Evolutionary conservation across 192 early-diverging fungal genomes (phyloP), one percentile per base, ranked within the genome.

Genomic region (Podila epicladia): DNA sequence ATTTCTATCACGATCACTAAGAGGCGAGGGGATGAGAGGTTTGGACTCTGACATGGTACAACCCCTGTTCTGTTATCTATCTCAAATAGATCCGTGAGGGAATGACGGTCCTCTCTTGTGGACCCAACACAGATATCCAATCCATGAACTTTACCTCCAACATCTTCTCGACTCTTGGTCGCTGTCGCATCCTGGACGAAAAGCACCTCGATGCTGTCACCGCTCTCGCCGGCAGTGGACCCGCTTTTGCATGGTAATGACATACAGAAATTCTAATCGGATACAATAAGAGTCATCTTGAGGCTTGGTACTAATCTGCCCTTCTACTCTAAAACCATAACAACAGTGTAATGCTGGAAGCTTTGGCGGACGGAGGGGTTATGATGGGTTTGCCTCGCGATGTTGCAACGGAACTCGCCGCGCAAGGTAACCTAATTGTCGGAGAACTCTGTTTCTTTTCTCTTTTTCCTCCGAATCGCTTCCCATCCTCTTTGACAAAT

Each of bases 311-410:
- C 19, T 24, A 12, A 32, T 69, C 11, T 60, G 7, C 22, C 15
- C 20, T 22, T 45, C 38, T 24, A 4, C 64, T 6, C 6, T n/a
- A 9, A n/a, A 12, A 20, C 29, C 45, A 28, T 8, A 15, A 28
- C 26, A 11, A 37, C 68, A 87, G 87, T 65, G 87, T 88, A 0
- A 82, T 88, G 67, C 69, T 88, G 20, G 87, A 88, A 58, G 83
- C 87, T 1, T 59, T 88, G n/a, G 87, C 85, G 37, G 87, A 88
- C 73, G 87, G 87, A 22, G 87, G 87, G 19, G 87, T 88, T 1
- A 88, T 88, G 87, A 88, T 88, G 87, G 87, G 87, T 19, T 65
- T 88, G 32, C 85, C 87, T 24, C 84, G 87, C 33, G 85, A 88
- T 48, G 85, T 87, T 26, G 87, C 85, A 19, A 71, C 83, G 31